phyloP scores from a whole-genome alignment of 306 rosid genomes.

The Biancaea sappan region DNA sequence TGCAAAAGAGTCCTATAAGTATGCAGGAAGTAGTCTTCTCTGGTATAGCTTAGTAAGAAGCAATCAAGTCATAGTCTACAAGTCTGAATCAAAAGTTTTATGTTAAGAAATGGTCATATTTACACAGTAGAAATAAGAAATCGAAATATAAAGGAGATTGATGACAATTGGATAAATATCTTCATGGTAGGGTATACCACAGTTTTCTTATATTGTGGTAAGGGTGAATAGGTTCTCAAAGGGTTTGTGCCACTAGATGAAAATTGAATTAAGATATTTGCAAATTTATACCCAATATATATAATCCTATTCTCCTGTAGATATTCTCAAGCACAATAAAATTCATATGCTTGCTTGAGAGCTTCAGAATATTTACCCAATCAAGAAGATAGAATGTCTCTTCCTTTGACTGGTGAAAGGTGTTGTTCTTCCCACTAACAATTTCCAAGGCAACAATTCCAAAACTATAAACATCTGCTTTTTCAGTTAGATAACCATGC shows the following conservation, averaged over 20 bases:
- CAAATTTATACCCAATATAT: not conserved
- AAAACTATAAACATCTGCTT: slow-evolving; percentile 79
- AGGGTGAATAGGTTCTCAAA: not conserved
- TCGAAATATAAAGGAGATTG: not conserved
- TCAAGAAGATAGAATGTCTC: slow-evolving; percentile 49
- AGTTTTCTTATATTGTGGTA: not conserved
- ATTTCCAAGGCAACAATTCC: slow-evolving; percentile 69
- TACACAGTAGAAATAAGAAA: not conserved
- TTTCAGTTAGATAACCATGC: slow-evolving; percentile 72
- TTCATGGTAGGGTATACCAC: not conserved
- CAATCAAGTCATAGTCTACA: not conserved
- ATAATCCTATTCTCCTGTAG: too few relatives aligned
- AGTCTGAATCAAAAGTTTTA: not conserved
- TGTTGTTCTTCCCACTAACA: slow-evolving; percentile 60
- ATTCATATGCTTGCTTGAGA: not conserved
- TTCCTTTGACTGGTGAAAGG: slow-evolving; percentile 38
- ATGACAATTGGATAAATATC: not conserved
- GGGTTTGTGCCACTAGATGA: not conserved
- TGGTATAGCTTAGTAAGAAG: not conserved
- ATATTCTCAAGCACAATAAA: not conserved
- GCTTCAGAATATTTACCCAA: slow-evolving; percentile 40
- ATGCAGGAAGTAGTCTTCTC: not conserved
- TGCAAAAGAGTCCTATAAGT: not conserved
- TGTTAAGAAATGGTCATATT: not conserved
- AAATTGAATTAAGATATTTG: not conserved